These are phyloP conservation scores for Simplicillium aogashimaense DNA, from an alignment of 2,329 filamentous ascomycete genomes.

Conservation along the genomic window DNA sequence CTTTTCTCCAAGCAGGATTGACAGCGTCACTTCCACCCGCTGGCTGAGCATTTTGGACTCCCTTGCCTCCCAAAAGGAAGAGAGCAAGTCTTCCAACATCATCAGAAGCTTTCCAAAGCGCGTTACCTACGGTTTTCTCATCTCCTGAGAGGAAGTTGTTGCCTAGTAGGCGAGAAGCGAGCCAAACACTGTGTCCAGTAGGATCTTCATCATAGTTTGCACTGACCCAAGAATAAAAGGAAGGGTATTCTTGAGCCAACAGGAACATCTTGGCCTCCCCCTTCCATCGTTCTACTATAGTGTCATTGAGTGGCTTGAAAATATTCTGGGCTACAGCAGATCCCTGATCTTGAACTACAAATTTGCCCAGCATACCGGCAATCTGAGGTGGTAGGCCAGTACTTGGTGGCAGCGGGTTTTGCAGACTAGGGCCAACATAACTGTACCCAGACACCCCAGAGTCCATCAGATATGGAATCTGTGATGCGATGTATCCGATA, in stretches of 20 bases:
- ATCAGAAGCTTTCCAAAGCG: constrained; percentile 17
- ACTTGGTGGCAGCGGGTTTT: constrained; percentile 23
- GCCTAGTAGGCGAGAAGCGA: constrained; percentile 34
- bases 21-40: constrained; percentile 33
- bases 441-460: constrained; percentile 42
- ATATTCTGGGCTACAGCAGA: constrained; percentile 14
- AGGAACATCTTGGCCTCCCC: constrained; percentile 12
- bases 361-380: constrained; percentile 22
- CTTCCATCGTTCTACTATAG: constrained; percentile 26
- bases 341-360: constrained; percentile 25
- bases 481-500: constrained; percentile 33
- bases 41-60: constrained; percentile 30
- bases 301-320: constrained; percentile 24
- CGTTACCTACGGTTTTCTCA: constrained; percentile 22
- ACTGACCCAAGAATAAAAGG: constrained; percentile 26
- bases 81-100: constrained; percentile 15
- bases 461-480: constrained; percentile 19
- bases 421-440: constrained; percentile 21
- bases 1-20: constrained; percentile 35
- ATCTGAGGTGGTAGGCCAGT: constrained; percentile 19
- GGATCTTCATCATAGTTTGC: constrained; percentile 22
- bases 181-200: constrained; percentile 23
- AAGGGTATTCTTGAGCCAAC: constrained; percentile 14
- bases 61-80: constrained; percentile 33
- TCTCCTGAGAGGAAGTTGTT: constrained; percentile 5